phyloP scores from a whole-genome alignment of 306 rosid genomes.

The Delonix regia region DNA sequence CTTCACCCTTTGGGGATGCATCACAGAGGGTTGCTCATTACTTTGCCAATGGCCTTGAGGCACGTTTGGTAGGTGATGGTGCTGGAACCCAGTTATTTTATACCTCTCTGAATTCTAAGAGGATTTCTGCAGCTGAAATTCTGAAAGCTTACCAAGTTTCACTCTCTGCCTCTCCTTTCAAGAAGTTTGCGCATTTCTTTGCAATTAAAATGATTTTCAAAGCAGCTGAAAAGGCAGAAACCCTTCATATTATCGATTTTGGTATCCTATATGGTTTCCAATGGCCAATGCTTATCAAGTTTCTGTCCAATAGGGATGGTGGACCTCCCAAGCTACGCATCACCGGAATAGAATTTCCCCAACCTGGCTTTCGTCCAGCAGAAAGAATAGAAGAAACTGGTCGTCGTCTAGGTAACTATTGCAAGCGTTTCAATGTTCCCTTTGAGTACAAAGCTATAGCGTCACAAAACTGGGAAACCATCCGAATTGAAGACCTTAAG shows the following conservation, averaged over 20 bases:
- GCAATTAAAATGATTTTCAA: slow-evolving; percentile 57
- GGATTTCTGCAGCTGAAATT: slow-evolving; percentile 53
- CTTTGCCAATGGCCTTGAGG: slow-evolving; percentile 67
- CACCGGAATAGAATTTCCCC: slow-evolving; percentile 86
- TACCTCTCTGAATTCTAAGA: slow-evolving; percentile 47
- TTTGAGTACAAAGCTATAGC: slow-evolving; percentile 71
- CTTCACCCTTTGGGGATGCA: slow-evolving; percentile 64
- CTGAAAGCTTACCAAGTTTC: slow-evolving; percentile 60
- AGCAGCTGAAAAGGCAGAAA: slow-evolving; percentile 55
- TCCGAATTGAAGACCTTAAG: slow-evolving; percentile 62
- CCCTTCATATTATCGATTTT: slow-evolving; percentile 78
- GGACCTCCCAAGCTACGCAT: slow-evolving; percentile 84
- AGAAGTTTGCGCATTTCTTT: slow-evolving; percentile 57
- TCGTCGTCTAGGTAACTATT: slow-evolving; percentile 68
- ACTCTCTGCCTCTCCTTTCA: slow-evolving; percentile 68
- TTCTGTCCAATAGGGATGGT: slow-evolving; percentile 59
- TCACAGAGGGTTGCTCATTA: slow-evolving; percentile 73
- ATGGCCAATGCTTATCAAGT: slow-evolving; percentile 82
- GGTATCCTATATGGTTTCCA: slow-evolving; percentile 89
- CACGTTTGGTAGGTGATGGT: slow-evolving; percentile 70
- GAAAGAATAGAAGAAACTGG: slow-evolving; percentile 80
- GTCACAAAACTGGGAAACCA: slow-evolving; percentile 72
- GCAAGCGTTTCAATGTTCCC: slow-evolving; percentile 71
- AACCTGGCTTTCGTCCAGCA: slow-evolving; percentile 79
- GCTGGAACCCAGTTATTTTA: slow-evolving; percentile 60